phyloP scores from a whole-genome alignment of 305 asterid genomes.

The Fraxinus dipetala region DNA sequence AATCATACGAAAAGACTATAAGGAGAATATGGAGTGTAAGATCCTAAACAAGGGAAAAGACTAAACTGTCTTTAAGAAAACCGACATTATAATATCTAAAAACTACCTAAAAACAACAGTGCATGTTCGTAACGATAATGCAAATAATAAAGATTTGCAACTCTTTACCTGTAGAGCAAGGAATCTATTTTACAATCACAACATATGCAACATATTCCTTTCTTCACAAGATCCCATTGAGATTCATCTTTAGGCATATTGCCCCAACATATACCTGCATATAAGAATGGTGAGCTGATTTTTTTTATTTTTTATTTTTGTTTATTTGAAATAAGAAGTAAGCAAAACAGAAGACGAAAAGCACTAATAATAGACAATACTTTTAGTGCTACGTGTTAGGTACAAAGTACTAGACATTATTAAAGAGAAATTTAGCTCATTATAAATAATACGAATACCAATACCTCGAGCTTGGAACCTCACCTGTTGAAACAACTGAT shows the following conservation, averaged over 20 bases:
- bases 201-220: constrained; percentile 78
- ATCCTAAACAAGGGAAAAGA: neutral
- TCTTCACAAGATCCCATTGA: constrained; percentile 58
- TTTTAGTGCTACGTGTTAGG: neutral
- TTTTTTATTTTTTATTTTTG: neutral
- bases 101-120: neutral
- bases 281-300: neutral
- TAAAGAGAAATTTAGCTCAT: neutral
- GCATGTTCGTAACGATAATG: neutral
- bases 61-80: neutral
- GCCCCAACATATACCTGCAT: constrained; percentile 38
- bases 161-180: constrained; percentile 61
- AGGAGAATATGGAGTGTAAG: neutral
- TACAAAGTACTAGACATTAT: neutral
- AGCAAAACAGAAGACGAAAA: neutral
- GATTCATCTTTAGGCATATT: constrained; percentile 37
- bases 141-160: neutral
- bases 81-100: neutral
- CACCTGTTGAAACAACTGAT: constrained; percentile 49
- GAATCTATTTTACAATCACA: constrained; percentile 53
- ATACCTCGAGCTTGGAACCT: constrained; percentile 1
- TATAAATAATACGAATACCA: neutral
- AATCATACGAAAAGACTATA: neutral
- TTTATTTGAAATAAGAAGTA: neutral
- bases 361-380: neutral